These are phyloP conservation scores for Nicotiana otophora DNA, from an alignment of 257 asterid species.

Conservation along the genomic window DNA sequence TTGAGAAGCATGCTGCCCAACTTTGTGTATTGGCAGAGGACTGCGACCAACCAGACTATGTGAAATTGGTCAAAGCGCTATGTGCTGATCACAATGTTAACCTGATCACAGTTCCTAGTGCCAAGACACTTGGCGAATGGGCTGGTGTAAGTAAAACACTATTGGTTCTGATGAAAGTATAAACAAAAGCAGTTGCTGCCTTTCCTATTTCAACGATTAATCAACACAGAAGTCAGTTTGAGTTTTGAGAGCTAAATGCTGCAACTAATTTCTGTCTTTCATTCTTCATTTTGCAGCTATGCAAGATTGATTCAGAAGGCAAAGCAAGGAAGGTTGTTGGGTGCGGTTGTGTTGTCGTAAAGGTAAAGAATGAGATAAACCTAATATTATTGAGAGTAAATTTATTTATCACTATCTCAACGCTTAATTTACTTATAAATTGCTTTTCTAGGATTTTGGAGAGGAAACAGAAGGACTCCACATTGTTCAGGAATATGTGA, in stretches of 20 bases:
- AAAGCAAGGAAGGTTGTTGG: conserved; percentile 82
- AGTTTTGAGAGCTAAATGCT: neutral
- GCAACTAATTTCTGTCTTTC: neutral
- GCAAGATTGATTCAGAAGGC: conserved; percentile 78
- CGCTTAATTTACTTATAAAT: neutral
- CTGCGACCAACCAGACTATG: conserved; percentile 62
- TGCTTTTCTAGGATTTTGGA: conserved; percentile 57
- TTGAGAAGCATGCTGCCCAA: conserved; percentile 66
- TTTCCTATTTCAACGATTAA: neutral
- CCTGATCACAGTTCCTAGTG: conserved; percentile 57
- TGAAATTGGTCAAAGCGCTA: conserved; percentile 64
- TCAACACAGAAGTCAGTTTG: neutral
- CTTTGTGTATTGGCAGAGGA: conserved; percentile 73
- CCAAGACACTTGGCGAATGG: conserved; percentile 80
- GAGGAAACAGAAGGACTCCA: conserved; percentile 75
- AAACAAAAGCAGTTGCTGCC: neutral
- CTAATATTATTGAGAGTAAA: neutral
- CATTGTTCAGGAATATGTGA: conserved; percentile 65
- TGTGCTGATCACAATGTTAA: conserved; percentile 68
- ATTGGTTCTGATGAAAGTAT: neutral
- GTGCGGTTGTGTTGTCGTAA: conserved; percentile 58
- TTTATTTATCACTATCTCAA: neutral
- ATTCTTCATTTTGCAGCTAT: conserved; percentile 31
- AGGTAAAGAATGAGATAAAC: conserved; percentile 28
- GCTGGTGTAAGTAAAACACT: conserved; percentile 47